phyloP scores from a whole-genome alignment of 495 filamentous ascomycete genomes.

The Neurospora tetraspora region DNA sequence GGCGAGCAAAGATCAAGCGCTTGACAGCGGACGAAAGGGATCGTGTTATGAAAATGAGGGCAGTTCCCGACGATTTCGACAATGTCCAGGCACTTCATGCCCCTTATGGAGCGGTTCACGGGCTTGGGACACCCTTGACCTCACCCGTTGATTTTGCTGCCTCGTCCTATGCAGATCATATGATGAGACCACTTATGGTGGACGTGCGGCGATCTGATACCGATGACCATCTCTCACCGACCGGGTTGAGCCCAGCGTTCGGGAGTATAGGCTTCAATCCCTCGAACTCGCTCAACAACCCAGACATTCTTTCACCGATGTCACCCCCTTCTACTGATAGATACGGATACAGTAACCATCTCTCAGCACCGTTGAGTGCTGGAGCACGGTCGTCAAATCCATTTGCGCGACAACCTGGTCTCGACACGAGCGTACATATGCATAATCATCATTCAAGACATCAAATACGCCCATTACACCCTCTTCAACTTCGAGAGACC shows the following conservation, averaged over 20 bases:
- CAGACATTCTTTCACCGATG: slow-evolving; percentile 45
- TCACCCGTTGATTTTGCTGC: slow-evolving; percentile 46
- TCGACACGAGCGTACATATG: slow-evolving; percentile 37
- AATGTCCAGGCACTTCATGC: slow-evolving; percentile 83
- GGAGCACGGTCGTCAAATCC: slow-evolving; percentile 45
- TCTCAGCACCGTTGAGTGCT: slow-evolving; percentile 36
- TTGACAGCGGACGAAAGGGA: slow-evolving; percentile 88
- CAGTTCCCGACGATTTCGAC: slow-evolving; percentile 85
- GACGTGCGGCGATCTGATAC: slow-evolving; percentile 48
- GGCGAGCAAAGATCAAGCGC: slow-evolving; percentile 91
- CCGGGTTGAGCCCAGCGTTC: slow-evolving; percentile 52
- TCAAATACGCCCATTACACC: slow-evolving; percentile 42
- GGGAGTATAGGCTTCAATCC: slow-evolving; percentile 50
- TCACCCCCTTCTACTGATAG: slow-evolving; percentile 41
- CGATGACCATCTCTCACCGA: slow-evolving; percentile 49
- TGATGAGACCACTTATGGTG: slow-evolving; percentile 52
- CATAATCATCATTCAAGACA: slow-evolving; percentile 30
- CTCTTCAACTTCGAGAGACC: slow-evolving; percentile 49
- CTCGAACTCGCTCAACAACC: slow-evolving; percentile 31
- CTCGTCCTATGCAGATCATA: slow-evolving; percentile 40
- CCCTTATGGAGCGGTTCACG: slow-evolving; percentile 51
- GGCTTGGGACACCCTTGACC: slow-evolving; percentile 43
- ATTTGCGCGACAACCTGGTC: slow-evolving; percentile 41
- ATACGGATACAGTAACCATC: slow-evolving; percentile 41
- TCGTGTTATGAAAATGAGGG: slow-evolving; percentile 86